Base-by-base conservation (phyloP, 306 rosid species). In the Casuarina equisetifolia region DNA sequence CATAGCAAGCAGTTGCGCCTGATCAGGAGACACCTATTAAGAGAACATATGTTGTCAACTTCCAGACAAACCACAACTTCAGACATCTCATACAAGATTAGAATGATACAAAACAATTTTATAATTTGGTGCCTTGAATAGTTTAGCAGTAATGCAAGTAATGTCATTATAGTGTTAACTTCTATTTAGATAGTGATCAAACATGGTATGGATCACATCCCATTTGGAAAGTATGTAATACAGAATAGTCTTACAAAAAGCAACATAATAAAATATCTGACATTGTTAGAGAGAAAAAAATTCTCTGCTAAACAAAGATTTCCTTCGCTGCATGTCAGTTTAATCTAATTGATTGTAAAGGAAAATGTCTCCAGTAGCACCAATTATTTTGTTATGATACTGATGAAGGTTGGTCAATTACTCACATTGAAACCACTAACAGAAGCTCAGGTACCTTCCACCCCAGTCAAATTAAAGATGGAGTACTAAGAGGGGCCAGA, bases 1-100 rank as follows among this genome's bases (percentile, higher is more conserved):
- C 93, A 91, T 92, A 20, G 93, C 92, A 62, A 95, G 98, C 73
- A 95, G 86, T 81, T 94, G 97, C 77, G 93, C 98, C 81, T 95
- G 98, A 78, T 95, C 98, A 42, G 98, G 97, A 80, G 98, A 91
- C 44, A 95, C 98, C 98, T 94, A 76, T 61, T 63, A 44, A 53
- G 72, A 69, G 77, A 70, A 76, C 48, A 79, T 3, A 40, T 35
- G 44, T 62, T 42, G 70, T 88, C 85, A 82, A 69, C 57, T 79
- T 81, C 62, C 43, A 58, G 69, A 80, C 70, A 59, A 38, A 53
- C 70, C 42, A 49, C 55, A 44, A 72, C 40, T 70, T 63, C 16
- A 42, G 69, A 81, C 51, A 76, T 73, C 58, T 44, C 72, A 74
- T 55, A 70, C 46, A 53, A 75, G 39, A 35, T 46, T 32, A 45